Conservation (phyloP, 345 rosid species). For the Reutealis trisperma region DNA sequence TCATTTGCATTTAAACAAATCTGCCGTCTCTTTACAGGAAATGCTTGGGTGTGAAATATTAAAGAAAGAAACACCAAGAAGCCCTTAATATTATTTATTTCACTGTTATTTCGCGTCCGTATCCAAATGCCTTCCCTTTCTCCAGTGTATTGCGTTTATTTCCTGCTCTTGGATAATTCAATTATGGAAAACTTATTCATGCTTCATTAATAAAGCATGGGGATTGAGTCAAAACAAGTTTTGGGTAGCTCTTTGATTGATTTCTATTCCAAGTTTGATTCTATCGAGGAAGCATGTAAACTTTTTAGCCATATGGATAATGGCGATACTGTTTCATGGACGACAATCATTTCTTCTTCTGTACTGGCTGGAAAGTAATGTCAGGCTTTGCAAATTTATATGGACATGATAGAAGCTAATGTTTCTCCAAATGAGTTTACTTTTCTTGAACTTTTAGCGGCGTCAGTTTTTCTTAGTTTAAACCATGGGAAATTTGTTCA, state of each 20-base stretch:
- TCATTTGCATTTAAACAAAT: constrained; percentile 52
- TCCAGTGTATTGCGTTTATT: constrained; percentile 55
- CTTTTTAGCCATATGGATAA: constrained; percentile 42
- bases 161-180: constrained; percentile 44
- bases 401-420: constrained; percentile 51
- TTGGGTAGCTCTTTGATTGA: constrained; percentile 52
- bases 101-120: constrained; percentile 44
- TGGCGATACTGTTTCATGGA: constrained; percentile 64
- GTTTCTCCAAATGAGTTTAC: constrained; percentile 61
- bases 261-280: constrained; percentile 56
- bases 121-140: constrained; percentile 65
- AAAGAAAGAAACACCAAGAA: constrained; percentile 33
- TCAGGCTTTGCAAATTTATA: constrained; percentile 49
- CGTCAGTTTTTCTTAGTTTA: constrained; percentile 46
- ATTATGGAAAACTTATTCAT: constrained; percentile 50
- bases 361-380: constrained; percentile 49
- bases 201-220: constrained; percentile 52
- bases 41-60: constrained; percentile 31
- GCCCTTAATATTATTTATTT: constrained; percentile 45
- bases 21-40: constrained; percentile 51
- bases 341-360: constrained; percentile 58
- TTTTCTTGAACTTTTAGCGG: constrained; percentile 55
- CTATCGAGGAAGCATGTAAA: constrained; percentile 41
- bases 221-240: constrained; percentile 47
- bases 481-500: constrained; percentile 56